Base-by-base conservation (phyloP, 441 rosid species). In the Geranium incanum region DNA sequence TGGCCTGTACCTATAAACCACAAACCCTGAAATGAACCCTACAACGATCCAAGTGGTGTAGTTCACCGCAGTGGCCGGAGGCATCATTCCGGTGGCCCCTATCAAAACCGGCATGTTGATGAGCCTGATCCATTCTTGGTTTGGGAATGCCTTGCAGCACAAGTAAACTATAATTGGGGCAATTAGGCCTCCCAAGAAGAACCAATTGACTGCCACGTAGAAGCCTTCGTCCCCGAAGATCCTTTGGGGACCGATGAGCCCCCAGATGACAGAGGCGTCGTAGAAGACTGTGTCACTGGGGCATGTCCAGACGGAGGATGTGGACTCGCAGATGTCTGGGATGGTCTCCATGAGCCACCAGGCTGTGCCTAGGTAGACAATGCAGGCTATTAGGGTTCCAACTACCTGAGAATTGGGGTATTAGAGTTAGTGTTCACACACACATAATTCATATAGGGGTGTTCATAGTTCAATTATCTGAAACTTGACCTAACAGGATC, bases 231-330 rank as follows among this genome's bases (percentile, higher is more conserved):
- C 69, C 39, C 95, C 96, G 65, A 92, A 89, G 68, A 88, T 90
- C 36, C 89, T 75, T 64, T 72, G 85, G 4, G 96, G 97, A 66
- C 95, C 95, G 1, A 84, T 91, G 73, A 92, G 68, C 68, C 98
- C 96, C 96, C 96, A 90, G 68, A 92, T 92, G 39, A 87, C 89
- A 1, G 93, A 86, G 33, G 98, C 96, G 76, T 89, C 94, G 62
- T 87, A 92, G 88, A 92, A 89, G 74, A 92, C 95, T 55, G 87
- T 74, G 72, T 89, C 95, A 39, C 80, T 64, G 0, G 96, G 93
- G 78, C 98, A 92, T 75, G 95, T 90, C 95, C 98, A 92, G 0
- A 93, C 89, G 60, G 90, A 86, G 71, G 86, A 81, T 43, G 88
- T 83, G 36, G 86, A 88, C 67, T 84, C 88, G 77, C 93, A 92